Evolutionary conservation across 2,329 filamentous ascomycete species (phyloP), one percentile per base, ranked within the genome.

Genomic region (Capronia coronata): DNA sequence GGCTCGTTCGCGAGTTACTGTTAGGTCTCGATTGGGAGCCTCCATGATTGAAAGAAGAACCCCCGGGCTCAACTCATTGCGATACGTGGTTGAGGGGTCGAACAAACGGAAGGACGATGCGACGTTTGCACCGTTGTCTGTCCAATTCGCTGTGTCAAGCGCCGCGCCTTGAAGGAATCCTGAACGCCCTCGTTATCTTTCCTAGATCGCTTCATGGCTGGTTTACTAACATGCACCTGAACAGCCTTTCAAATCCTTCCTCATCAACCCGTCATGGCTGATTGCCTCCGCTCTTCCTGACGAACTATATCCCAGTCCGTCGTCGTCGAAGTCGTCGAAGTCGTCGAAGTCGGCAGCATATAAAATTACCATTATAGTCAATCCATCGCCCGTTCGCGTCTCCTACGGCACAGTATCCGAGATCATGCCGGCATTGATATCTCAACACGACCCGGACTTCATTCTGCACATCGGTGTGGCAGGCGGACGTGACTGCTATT

Each of bases 391-490:
- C 1, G 74, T 94, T 37, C 79, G 77, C 23, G 86, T 91, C 43
- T 78, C 76, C 58, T 94, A 94, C 70, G 68, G 77, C 41, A 72
- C 74, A 6, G 83, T 90, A 27, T 77, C 80, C 43, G 67, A 71
- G 10, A 65, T 83, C 2, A 73, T 90, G 2, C 85, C 87, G 1
- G 64, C 63, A 3, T 71, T 94, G 3, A 79, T 87, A 69, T 63
- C 69, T 11, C 23, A 70, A 68, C 54, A 61, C 46, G 67, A 71
- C 42, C 75, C 82, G 46, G 84, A 94, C 65, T 68, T 84, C 23
- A 75, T 82, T 18, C 66, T 94, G 2, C 87, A 94, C 66, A 84
- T 94, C 44, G 88, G 88, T 55, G 88, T 94, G 77, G 86, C 87
- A 0, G 71, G 64, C 63, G 84, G 65, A 61, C 78, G 69, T 59